Base-by-base conservation (phyloP, 2,329 filamentous ascomycete species). In the Fusarium robinianum region DNA sequence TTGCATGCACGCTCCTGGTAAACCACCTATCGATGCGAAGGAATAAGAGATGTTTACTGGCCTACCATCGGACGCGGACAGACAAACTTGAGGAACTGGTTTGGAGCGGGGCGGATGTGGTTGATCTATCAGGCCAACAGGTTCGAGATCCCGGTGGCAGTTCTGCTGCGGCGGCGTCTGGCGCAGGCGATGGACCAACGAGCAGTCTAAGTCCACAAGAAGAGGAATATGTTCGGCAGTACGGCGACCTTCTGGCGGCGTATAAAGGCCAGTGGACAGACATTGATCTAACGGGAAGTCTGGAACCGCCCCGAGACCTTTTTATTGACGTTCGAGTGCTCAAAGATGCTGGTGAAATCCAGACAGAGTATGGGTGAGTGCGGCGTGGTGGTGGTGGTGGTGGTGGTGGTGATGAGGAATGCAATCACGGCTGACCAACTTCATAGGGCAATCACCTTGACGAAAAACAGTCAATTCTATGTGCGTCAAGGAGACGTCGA, bases 211-310 rank as follows among this genome's bases (percentile, higher is more conserved):
- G 90, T 61, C 91, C 94, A 0, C 92, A 97, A 66, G 94, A 99
- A 67, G 91, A 96, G 67, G 94, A 97, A 60, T 99, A 96, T 63
- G 88, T 96, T 44, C 80, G 92, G 48, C 86, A 91, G 63, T 99
- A 96, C 64, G 85, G 87, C 54, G 91, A 99, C 62, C 75, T 99
- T 55, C 73, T 99, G 41, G 90, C 92, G n/a, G 89, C 90, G 2
- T 96, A 95, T 70, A 99, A 99, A 67, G 94, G 94, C 1, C 90
- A 96, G 63, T 99, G 92, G 92, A 97, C 92, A 14, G 94, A 99
- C 66, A 87, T 99, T 56, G 94, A 99, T 69, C 74, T 99, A 41
- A 96, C 94, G 3, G 94, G 94, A 21, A 94, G 88, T 63, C 74
- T 99, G 64, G 90, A 96, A 64, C 94, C 94, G 16, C 94, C 94